phyloP scores from a whole-genome alignment of 2,329 filamentous ascomycete genomes.

The Aspergillus puulaauensis region DNA sequence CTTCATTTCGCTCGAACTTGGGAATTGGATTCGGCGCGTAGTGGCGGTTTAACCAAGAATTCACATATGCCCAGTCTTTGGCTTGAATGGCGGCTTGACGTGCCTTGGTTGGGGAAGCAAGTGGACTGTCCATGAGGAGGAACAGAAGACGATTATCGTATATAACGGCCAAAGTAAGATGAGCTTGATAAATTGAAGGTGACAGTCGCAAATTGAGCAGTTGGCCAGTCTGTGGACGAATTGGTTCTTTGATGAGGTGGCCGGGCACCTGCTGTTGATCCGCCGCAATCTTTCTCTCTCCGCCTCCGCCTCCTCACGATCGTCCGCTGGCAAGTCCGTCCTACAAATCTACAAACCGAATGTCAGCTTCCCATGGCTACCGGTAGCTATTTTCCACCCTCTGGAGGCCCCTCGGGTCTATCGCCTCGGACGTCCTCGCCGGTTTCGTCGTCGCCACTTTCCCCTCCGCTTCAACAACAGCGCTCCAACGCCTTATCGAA shows the following conservation, averaged over 20 bases:
- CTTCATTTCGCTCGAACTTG: constrained; percentile 79
- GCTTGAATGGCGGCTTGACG: constrained; percentile 77
- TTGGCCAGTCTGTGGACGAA: background rate
- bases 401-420: constrained; percentile 23
- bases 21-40: constrained; percentile 65
- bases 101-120: constrained; percentile 62
- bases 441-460: constrained; percentile 30
- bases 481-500: constrained; percentile 68
- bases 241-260: background rate
- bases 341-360: constrained; percentile 3
- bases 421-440: constrained; percentile 23
- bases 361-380: constrained; percentile 26
- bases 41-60: constrained; percentile 75
- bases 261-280: background rate
- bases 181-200: background rate
- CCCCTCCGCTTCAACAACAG: constrained; percentile 30
- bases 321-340: constrained; percentile 18
- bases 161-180: background rate
- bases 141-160: background rate
- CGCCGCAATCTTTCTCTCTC: background rate
- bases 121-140: constrained; percentile 33
- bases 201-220: background rate
- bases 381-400: constrained; percentile 31
- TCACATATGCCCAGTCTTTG: constrained; percentile 88
- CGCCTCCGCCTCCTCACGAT: constrained; percentile 20